Conservation (phyloP, 148 eudicot species). For the Spergularia bocconei region DNA sequence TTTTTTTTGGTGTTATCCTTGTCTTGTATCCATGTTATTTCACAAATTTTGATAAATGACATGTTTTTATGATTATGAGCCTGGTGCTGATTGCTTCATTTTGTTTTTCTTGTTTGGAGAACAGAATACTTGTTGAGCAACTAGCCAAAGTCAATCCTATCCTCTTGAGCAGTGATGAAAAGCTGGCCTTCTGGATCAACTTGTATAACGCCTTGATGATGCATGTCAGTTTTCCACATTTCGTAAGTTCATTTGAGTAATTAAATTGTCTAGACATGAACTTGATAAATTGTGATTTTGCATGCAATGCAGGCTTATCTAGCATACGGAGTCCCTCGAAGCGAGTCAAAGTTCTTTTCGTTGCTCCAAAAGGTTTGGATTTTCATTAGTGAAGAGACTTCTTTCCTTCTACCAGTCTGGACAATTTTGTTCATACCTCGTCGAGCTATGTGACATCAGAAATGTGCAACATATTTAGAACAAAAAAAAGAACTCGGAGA, state of each 20-base stretch:
- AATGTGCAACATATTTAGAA: background rate
- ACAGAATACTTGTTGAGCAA: slow-evolving; percentile 42
- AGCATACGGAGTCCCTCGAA: slow-evolving; percentile 38
- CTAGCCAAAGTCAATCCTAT: slow-evolving; percentile 38
- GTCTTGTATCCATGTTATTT: background rate
- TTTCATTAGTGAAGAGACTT: background rate
- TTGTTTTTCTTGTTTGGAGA: slow-evolving; percentile 18
- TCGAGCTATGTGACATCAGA: background rate
- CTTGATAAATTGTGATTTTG: slow-evolving; percentile 1
- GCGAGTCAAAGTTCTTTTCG: slow-evolving; percentile 36
- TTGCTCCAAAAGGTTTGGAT: slow-evolving; percentile 35
- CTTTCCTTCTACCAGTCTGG: background rate
- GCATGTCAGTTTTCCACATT: slow-evolving; percentile 30
- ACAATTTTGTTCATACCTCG: too few species aligned
- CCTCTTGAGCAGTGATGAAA: slow-evolving; percentile 33
- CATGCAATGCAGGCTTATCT: slow-evolving; percentile 31
- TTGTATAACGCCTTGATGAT: slow-evolving; percentile 37
- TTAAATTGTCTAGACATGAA: background rate
- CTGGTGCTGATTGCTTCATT: slow-evolving; percentile 13
- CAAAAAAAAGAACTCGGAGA: background rate
- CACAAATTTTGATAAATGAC: background rate
- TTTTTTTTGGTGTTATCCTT: background rate
- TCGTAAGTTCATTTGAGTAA: background rate
- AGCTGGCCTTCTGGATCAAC: slow-evolving; percentile 42
- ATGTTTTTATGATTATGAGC: background rate